A percentile compares a stretch with the other conserved stretches of the same genome.
Evolutionary conservation across 2,329 filamentous ascomycete species (phyloP).

Genomic region (Curvularia lunata): DNA sequence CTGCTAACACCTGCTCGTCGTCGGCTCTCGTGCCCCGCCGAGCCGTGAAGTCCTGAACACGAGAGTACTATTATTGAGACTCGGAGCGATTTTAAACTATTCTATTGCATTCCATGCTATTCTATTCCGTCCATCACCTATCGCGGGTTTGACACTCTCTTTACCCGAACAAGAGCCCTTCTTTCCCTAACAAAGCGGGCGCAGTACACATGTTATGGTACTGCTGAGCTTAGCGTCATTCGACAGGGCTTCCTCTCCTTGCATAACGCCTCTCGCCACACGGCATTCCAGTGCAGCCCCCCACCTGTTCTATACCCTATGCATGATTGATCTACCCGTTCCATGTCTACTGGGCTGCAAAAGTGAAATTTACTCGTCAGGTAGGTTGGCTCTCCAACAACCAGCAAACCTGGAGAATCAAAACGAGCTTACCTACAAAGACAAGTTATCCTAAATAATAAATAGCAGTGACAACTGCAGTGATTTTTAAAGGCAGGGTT

Average conservation of each 20-base stretch:
- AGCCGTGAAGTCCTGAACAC: background rate
- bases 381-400: too few species aligned
- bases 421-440: too few species aligned
- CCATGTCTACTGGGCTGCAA: background rate
- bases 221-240: background rate
- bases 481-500: too few species aligned
- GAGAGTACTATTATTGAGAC: background rate
- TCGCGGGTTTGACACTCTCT: background rate
- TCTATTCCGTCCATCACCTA: background rate
- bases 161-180: background rate
- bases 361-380: background rate
- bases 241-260: background rate
- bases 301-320: background rate
- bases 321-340: background rate
- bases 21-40: background rate
- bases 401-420: too few species aligned
- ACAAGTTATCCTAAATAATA: too few species aligned
- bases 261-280: slow-evolving; percentile 5
- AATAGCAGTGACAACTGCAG: too few species aligned
- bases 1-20: background rate
- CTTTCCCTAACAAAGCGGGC: background rate
- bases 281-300: background rate
- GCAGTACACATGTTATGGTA: background rate
- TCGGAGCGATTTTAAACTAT: background rate
- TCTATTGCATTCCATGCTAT: background rate